These are phyloP conservation scores for Macrolepiota dolichaula DNA, from an alignment of 768 basidiomycete species.

Conservation along the genomic window DNA sequence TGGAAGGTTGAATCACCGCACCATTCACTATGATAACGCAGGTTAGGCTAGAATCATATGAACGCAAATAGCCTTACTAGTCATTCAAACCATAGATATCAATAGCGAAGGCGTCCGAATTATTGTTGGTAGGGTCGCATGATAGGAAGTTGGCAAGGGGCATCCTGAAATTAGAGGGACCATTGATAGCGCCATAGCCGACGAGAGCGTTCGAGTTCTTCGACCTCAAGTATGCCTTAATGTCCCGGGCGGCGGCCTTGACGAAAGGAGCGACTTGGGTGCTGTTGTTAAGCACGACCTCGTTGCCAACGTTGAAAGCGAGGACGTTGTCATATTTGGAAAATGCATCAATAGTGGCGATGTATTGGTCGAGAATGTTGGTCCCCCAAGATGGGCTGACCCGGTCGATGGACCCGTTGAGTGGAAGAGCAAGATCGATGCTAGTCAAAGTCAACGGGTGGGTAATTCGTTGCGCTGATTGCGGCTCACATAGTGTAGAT, in stretches of 20 bases:
- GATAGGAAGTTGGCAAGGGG: slow-evolving; percentile 76
- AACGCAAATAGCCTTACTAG: slow-evolving; percentile 50
- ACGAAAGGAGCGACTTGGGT: slow-evolving; percentile 75
- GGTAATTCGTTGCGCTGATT: slow-evolving; percentile 1
- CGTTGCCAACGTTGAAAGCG: slow-evolving; percentile 90
- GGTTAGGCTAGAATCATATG: background rate
- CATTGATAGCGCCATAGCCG: slow-evolving; percentile 86
- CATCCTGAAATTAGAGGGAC: slow-evolving; percentile 54
- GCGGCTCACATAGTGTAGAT: slow-evolving; percentile 83
- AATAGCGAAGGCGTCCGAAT: slow-evolving; percentile 60
- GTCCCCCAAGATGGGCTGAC: slow-evolving; percentile 73
- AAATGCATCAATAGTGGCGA: slow-evolving; percentile 75
- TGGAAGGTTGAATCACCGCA: slow-evolving; percentile 67
- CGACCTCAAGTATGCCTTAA: slow-evolving; percentile 79
- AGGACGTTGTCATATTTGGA: slow-evolving; percentile 86
- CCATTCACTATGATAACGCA: slow-evolving; percentile 57
- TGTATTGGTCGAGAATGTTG: slow-evolving; percentile 75
- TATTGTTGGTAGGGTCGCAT: slow-evolving; percentile 57
- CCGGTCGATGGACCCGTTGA: slow-evolving; percentile 84
- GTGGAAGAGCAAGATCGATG: slow-evolving; percentile 80
- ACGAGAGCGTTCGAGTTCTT: slow-evolving; percentile 65
- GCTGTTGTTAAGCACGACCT: slow-evolving; percentile 52
- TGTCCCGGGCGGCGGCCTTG: slow-evolving; percentile 89
- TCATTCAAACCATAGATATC: slow-evolving; percentile 88
- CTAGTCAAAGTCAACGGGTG: slow-evolving; percentile 35